Percentiles rank a stretch among this genome's conserved stretches.
Conservation (phyloP, 495 filamentous ascomycete species). For the Annulohypoxylon bovei region DNA sequence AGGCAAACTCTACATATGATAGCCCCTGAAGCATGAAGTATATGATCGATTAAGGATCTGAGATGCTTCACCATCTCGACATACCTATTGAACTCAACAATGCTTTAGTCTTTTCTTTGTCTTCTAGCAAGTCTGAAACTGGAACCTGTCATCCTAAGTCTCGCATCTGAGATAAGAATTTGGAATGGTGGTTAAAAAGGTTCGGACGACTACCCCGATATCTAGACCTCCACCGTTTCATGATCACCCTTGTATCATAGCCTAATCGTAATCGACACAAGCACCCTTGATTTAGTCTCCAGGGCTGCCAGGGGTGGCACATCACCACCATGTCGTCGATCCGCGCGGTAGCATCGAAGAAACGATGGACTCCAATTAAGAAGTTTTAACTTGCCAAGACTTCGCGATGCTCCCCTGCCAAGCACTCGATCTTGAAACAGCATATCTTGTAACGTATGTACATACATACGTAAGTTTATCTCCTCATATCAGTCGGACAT, state of each 20-base stretch:
- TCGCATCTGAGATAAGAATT: neutral
- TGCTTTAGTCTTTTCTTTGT: neutral
- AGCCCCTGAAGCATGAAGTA: neutral
- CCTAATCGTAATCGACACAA: no score
- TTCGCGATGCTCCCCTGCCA: conserved; percentile 17
- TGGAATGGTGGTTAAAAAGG: neutral
- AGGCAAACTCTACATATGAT: neutral
- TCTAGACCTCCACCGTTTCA: conserved; percentile 37
- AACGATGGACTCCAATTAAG: conserved; percentile 10
- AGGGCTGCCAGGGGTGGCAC: neutral
- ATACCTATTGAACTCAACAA: neutral
- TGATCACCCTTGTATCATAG: conserved; percentile 18
- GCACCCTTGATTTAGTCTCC: conserved; percentile 6
- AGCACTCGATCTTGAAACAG: conserved; percentile 24
- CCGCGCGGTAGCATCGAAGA: conserved; percentile 39
- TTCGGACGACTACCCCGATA: neutral
- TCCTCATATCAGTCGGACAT: conserved; percentile 4
- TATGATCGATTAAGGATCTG: neutral
- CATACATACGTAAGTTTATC: no score
- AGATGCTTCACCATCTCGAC: neutral
- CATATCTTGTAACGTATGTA: conserved; percentile 16
- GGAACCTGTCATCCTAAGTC: neutral
- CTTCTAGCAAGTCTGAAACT: neutral
- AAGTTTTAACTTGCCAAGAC: conserved; percentile 26
- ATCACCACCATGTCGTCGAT: conserved; percentile 19